Evolutionary conservation across 164 flowering plant genomes (phyloP), one percentile per base, ranked within the genome.

Genomic region (Litsea cubeba): DNA sequence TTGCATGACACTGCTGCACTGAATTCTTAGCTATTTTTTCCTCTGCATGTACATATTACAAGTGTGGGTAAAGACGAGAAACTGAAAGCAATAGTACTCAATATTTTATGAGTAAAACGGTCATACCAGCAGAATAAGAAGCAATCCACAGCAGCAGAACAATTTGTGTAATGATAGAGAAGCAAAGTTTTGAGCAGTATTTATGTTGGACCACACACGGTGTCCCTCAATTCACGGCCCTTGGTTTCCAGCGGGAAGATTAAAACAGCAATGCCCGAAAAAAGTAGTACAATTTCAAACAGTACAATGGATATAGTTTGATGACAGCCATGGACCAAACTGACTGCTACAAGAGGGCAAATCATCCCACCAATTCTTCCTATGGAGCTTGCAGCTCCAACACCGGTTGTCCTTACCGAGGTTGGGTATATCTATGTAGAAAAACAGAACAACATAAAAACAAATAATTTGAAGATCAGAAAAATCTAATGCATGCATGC

Each of bases 271-370:
- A 88, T n/a, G 46, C 89, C 96, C 0, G 91, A 85, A 23, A 82
- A 5, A 71, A 91, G 74, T n/a, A 85, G 70, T 30, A 89, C 75
- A 70, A 82, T 35, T 77, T 81, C 91, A 74, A 94, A 94, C 2
- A 92, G 62, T 46, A 87, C 0, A 20, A 91, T 81, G 10, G 98
- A 73, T 40, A 85, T 78, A 35, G 87, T 86, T 80, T 82, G 93
- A 82, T 90, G 96, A 71, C 98, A 94, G 28, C 86, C 85, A 51
- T 85, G 86, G 15, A 89, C 84, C 74, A 92, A 73, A 58, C 87
- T 87, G 15, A 94, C 91, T 28, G 98, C 97, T 58, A 94, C 92
- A 57, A 92, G 89, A 49, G 98, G 98, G 72, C 97, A 92, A 23
- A 89, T 8, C 81, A 94, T 85, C 12, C 97, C 97, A 17, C 95